Conservation (phyloP, 352 stramenopile genomes). For the Phytophthora megakarya region DNA sequence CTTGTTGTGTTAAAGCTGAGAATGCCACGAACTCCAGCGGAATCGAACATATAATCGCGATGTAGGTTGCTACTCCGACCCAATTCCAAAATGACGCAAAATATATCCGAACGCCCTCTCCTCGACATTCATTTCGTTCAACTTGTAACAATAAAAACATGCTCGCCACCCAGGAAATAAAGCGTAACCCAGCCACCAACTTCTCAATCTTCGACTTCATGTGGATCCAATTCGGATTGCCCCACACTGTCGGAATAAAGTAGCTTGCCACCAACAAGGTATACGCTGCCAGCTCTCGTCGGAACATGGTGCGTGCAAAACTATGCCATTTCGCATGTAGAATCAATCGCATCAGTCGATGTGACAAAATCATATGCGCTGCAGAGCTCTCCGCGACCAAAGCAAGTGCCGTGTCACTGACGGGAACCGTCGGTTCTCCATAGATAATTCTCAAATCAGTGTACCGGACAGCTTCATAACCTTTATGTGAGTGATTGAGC, state of each 20-base stretch:
- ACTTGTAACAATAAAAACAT: conserved; percentile 59
- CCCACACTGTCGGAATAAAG: conserved; percentile 64
- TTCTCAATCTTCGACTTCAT: conserved; percentile 47
- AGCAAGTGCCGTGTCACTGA: conserved; percentile 56
- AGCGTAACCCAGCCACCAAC: conserved; percentile 43
- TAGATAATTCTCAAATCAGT: conserved; percentile 50
- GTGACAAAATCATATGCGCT: conserved; percentile 54
- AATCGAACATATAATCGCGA: conserved; percentile 49
- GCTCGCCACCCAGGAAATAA: conserved; percentile 56
- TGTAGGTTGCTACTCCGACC: conserved; percentile 59
- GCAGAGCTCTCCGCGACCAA: conserved; percentile 44
- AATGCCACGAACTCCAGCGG: conserved; percentile 51
- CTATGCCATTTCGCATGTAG: conserved; percentile 65
- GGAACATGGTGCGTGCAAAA: conserved; percentile 59
- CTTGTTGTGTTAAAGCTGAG: conserved; percentile 29
- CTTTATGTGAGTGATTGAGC: conserved; percentile 38
- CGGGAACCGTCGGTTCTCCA: conserved; percentile 50
- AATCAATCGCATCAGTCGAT: conserved; percentile 59
- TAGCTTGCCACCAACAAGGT: conserved; percentile 53
- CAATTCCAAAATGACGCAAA: conserved; percentile 68
- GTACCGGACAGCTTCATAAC: conserved; percentile 59
- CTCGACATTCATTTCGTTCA: conserved; percentile 53
- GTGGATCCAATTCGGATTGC: conserved; percentile 53
- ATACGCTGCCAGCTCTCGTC: conserved; percentile 55
- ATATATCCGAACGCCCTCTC: conserved; percentile 48